Base-by-base conservation (phyloP, 257 asterid species). In the Verbascum thapsus region DNA sequence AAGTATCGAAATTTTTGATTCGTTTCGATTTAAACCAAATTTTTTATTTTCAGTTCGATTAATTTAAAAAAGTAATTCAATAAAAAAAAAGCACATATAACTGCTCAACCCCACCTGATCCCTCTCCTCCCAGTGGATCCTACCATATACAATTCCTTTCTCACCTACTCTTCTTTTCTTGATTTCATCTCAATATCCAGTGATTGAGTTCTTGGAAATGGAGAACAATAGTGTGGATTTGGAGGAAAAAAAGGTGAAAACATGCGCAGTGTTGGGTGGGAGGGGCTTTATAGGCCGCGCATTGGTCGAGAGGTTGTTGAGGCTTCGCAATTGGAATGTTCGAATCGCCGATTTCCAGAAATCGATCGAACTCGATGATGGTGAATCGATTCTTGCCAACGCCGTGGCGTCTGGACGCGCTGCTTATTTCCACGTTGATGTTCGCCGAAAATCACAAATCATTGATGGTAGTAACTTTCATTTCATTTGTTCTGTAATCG, bases 201-300 rank as follows among this genome's bases (percentile, higher is more conserved):
- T n/a, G n/a, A n/a, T n/a, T n/a, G n/a, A n/a, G n/a, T n/a, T n/a
- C 69, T 72, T 50, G 54, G 50, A 26, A 57, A 85, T 86, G 88
- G 73, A 69, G 78, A 72, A 51, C 68, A n/a, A n/a, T n/a, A 73
- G 74, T 32, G 68, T 65, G 51, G 81, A 67, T 58, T 58, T 10
- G 32, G 75, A 62, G n/a, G n/a, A n/a, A n/a, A 63, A 26, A 19
- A 65, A 67, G 61, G 44, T 72, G 57, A 78, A 78, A 67, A 79
- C 83, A 3, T 90, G 96, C 69, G 83, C 82, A 30, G 97, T 90
- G 3, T 75, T 90, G 70, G 96, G 97, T 15, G 97, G 96, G 56
- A 79, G 95, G 66, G 88, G 97, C 49, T 76, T 85, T 70, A 61
- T 87, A 10, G 97, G 97, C 61, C 86, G 92, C 72, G 75, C 82